phyloP scores from a whole-genome alignment of 352 stramenopile genomes.

The Phytophthora gonapodyides region DNA sequence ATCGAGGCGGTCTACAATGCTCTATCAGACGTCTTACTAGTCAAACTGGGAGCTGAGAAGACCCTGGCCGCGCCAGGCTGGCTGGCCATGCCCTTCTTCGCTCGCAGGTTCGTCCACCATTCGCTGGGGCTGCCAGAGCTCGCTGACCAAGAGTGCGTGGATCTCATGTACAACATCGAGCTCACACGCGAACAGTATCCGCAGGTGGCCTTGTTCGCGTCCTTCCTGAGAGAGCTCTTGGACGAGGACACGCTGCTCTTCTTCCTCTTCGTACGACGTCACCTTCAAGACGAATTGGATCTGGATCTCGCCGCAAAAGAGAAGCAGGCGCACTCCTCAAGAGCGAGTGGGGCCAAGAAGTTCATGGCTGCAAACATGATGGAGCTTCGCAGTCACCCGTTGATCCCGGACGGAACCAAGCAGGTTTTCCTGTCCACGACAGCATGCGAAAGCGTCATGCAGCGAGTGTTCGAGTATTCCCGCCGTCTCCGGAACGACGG shows the following conservation, averaged over 20 bases:
- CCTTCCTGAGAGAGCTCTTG: conserved; percentile 72
- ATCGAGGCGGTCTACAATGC: conserved; percentile 74
- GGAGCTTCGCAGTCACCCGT: conserved; percentile 41
- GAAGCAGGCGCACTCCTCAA: conserved; percentile 60
- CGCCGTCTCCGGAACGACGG: conserved; percentile 4
- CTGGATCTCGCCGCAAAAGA: conserved; percentile 60
- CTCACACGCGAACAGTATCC: conserved; percentile 47
- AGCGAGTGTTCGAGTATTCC: conserved; percentile 44
- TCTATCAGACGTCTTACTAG: conserved; percentile 33
- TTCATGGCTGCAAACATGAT: conserved; percentile 45
- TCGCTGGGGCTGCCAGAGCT: conserved; percentile 54
- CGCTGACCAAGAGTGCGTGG: conserved; percentile 72
- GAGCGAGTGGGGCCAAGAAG: conserved; percentile 39
- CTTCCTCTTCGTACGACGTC: conserved; percentile 53
- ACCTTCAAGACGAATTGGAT: conserved; percentile 58
- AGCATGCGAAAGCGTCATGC: conserved; percentile 56
- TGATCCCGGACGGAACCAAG: conserved; percentile 66
- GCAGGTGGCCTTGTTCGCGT: conserved; percentile 55
- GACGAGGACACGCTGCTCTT: conserved; percentile 72
- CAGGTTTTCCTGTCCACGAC: conserved; percentile 43
- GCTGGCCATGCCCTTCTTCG: conserved; percentile 66
- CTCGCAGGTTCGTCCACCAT: conserved; percentile 53
- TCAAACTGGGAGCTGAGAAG: conserved; percentile 12
- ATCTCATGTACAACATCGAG: conserved; percentile 77
- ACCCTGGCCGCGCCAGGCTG: conserved; percentile 1